Evolutionary conservation across 2,329 filamentous ascomycete species (phyloP).

Genomic region (Penicillium olsonii): DNA sequence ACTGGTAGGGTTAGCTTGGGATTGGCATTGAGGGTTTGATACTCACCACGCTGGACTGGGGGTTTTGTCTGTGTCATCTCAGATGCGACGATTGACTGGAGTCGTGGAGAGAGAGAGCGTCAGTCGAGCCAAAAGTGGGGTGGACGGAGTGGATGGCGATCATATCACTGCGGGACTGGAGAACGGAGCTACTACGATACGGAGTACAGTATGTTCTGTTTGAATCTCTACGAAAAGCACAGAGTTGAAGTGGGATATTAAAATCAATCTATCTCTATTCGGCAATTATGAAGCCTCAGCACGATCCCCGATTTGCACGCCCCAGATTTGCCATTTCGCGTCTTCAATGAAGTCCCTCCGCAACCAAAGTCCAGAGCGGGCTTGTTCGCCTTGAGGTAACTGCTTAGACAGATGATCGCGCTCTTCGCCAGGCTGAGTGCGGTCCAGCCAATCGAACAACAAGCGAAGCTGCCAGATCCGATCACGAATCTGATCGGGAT

Average conservation of each 20-base stretch:
- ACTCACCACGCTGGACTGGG: constrained; percentile 9
- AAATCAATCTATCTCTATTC: neutral
- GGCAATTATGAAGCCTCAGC: constrained; percentile 1
- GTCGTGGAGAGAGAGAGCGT: neutral
- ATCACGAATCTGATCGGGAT: constrained; percentile 53
- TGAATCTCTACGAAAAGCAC: too few relatives aligned
- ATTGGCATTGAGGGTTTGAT: neutral
- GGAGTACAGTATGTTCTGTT: too few relatives aligned
- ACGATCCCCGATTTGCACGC: constrained; percentile 35
- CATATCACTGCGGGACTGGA: too few relatives aligned
- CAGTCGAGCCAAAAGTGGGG: too few relatives aligned
- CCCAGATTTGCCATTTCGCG: constrained; percentile 45
- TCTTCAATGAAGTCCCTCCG: constrained; percentile 43
- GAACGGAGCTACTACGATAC: too few relatives aligned
- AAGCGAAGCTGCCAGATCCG: constrained; percentile 63
- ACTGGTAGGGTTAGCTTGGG: constrained; percentile 50
- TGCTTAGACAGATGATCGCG: neutral
- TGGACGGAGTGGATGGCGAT: too few relatives aligned
- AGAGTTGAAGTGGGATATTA: neutral
- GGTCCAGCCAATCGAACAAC: constrained; percentile 68
- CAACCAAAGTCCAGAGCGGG: constrained; percentile 38
- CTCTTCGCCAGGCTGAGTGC: constrained; percentile 16
- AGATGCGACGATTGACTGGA: neutral
- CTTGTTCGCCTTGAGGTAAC: neutral
- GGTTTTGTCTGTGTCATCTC: neutral